Evolutionary conservation across 768 basidiomycete species (phyloP).

Genomic region (Suillus subluteus): DNA sequence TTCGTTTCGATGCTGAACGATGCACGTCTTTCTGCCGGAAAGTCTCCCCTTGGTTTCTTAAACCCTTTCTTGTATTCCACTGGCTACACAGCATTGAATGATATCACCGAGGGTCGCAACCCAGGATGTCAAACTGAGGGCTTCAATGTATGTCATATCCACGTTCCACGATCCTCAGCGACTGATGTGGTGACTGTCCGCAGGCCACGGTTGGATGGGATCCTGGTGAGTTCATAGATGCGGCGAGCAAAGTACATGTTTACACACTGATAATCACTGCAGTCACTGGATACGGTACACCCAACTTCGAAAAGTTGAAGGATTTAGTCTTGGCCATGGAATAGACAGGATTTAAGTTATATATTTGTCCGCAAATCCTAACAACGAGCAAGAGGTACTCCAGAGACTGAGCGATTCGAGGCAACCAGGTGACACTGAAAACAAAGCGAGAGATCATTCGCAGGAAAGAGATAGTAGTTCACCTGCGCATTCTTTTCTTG

Average conservation of each 20-base stretch:
- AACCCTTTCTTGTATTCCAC: slow-evolving; percentile 61
- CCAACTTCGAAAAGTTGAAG: slow-evolving; percentile 52
- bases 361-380: neutral
- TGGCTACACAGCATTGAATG: slow-evolving; percentile 49
- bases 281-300: slow-evolving; percentile 62
- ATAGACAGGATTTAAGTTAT: neutral
- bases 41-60: slow-evolving; percentile 61
- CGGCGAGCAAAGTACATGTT: slow-evolving; percentile 15
- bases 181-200: neutral
- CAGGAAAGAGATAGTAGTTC: slow-evolving; percentile 22
- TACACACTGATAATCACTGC: slow-evolving; percentile 14
- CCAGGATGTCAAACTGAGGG: slow-evolving; percentile 65
- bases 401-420: neutral
- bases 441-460: slow-evolving; percentile 7
- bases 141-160: slow-evolving; percentile 54
- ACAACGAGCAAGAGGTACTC: neutral
- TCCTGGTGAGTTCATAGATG: slow-evolving; percentile 45
- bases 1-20: slow-evolving; percentile 70
- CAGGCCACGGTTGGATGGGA: slow-evolving; percentile 63
- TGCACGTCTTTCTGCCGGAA: slow-evolving; percentile 48
- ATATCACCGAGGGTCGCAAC: slow-evolving; percentile 61
- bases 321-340: slow-evolving; percentile 34
- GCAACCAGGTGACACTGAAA: neutral
- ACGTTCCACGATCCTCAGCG: neutral
- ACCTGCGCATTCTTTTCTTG: slow-evolving; percentile 93